Conservation (phyloP, 176 grass and related monocot genomes). For the Rhynchospora pubera region DNA sequence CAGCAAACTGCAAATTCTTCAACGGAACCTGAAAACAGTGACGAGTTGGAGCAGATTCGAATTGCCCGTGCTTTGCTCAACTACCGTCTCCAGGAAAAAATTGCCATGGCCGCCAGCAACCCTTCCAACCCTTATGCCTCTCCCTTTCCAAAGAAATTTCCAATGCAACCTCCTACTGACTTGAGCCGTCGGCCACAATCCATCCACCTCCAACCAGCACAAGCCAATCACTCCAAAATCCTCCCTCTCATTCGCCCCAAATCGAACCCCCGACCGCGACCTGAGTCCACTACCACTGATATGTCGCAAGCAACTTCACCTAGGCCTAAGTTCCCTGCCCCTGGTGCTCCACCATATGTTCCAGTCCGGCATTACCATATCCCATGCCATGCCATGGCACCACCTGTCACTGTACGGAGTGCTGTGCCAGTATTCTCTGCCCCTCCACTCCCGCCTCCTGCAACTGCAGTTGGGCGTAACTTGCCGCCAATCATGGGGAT, state of each 20-base stretch:
- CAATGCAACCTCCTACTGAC: slow-evolving; percentile 49
- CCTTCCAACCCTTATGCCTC: slow-evolving; percentile 64
- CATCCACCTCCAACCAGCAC: slow-evolving; percentile 42
- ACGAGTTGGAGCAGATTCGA: slow-evolving; percentile 93
- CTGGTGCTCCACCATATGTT: slow-evolving; percentile 79
- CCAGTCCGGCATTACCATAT: slow-evolving; percentile 63
- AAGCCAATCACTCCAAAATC: slow-evolving; percentile 77
- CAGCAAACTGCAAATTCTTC: slow-evolving; percentile 54
- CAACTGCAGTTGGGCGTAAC: slow-evolving; percentile 31
- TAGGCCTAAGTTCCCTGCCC: slow-evolving; percentile 65
- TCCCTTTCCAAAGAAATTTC: slow-evolving; percentile 94
- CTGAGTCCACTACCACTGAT: slow-evolving; percentile 33
- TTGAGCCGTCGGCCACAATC: slow-evolving; percentile 24
- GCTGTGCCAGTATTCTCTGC: slow-evolving; percentile 95
- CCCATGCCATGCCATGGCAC: slow-evolving; percentile 81
- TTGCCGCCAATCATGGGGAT: slow-evolving; percentile 60
- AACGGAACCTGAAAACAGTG: slow-evolving; percentile 73
- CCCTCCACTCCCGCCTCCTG: slow-evolving; percentile 66
- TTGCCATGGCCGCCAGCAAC: slow-evolving; percentile 51
- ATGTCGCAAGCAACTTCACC: slow-evolving; percentile 34
- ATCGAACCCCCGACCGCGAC: slow-evolving; percentile 50
- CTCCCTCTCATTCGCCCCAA: slow-evolving; percentile 81
- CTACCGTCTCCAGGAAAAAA: slow-evolving; percentile 88
- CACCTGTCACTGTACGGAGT: slow-evolving; percentile 86
- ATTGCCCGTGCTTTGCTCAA: slow-evolving; percentile 93